A percentile compares a stretch with the other conserved stretches of the same genome.
These are phyloP conservation scores for Aspergillus phoenicis DNA, from an alignment of 2,329 filamentous ascomycete genomes.

Conservation along the genomic window DNA sequence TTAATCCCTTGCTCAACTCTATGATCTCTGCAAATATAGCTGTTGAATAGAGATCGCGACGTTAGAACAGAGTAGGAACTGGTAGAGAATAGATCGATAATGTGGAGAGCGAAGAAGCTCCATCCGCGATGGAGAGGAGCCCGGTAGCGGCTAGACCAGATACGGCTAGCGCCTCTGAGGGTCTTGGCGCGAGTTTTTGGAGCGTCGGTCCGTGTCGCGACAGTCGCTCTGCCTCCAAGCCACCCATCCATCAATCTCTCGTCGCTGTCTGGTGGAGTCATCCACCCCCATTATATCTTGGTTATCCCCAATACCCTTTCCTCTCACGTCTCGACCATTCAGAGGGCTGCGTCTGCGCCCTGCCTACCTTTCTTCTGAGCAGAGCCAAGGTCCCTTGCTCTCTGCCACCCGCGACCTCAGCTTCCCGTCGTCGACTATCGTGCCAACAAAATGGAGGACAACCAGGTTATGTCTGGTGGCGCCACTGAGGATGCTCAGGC, in stretches of 20 bases:
- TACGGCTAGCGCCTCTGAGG: conserved; percentile 20
- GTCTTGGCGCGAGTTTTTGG: conserved; percentile 43
- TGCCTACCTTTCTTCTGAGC: conserved; percentile 20
- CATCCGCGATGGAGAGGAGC: neutral
- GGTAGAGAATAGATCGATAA: neutral
- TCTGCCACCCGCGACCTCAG: conserved; percentile 34
- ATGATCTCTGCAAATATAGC: too few relatives aligned
- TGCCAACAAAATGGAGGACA: conserved; percentile 41
- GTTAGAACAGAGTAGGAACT: too few relatives aligned
- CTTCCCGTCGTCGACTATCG: conserved; percentile 28
- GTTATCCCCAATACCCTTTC: conserved; percentile 6
- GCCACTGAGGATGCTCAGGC: conserved; percentile 34
- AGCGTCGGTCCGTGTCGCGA: conserved; percentile 36
- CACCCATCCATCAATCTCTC: conserved; percentile 20
- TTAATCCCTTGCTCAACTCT: too few relatives aligned
- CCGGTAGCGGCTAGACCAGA: conserved; percentile 7
- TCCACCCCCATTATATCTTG: conserved; percentile 5
- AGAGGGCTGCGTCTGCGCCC: conserved; percentile 17
- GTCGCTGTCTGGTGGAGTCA: conserved; percentile 12
- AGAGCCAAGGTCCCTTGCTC: conserved; percentile 35
- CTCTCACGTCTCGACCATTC: neutral
- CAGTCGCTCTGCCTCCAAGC: conserved; percentile 28
- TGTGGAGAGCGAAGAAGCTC: neutral
- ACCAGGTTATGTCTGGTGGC: conserved; percentile 29
- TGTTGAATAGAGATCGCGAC: too few relatives aligned